Percentiles rank a stretch among this genome's conserved stretches.
phyloP scores from a whole-genome alignment of 1,139 yeast genomes.

The Pichia sp. region DNA sequence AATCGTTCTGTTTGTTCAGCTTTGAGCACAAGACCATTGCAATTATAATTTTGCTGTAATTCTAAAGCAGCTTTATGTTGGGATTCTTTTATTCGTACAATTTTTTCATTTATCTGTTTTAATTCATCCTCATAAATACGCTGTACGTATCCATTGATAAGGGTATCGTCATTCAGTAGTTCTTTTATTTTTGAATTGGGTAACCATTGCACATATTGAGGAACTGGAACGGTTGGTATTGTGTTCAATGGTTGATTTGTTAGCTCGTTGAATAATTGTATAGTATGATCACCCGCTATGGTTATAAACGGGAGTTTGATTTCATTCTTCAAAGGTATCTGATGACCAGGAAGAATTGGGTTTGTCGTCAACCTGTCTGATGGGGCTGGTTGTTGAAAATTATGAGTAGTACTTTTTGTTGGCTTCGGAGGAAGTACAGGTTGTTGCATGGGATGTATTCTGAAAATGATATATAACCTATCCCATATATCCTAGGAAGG shows the following conservation, averaged over 20 bases:
- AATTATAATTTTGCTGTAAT: constrained; percentile 26
- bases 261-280: constrained; percentile 22
- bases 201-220: constrained; percentile 6
- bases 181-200: constrained; percentile 28
- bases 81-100: constrained; percentile 12
- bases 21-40: constrained; percentile 2
- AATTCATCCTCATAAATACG: constrained; percentile 8
- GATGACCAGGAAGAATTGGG: too few species aligned
- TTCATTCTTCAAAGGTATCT: too few species aligned
- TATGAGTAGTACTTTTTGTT: too few species aligned
- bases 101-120: constrained; percentile 11
- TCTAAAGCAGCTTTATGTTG: constrained; percentile 22
- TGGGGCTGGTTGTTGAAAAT: not conserved
- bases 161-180: constrained; percentile 24
- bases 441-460: not conserved
- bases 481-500: too few species aligned
- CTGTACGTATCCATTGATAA: constrained; percentile 28
- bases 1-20: constrained; percentile 14
- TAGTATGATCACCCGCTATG: constrained; percentile 1
- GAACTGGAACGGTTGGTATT: constrained; percentile 2
- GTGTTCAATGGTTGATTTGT: constrained; percentile 19
- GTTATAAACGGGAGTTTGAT: not conserved
- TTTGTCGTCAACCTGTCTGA: too few species aligned
- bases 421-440: constrained; percentile 2
- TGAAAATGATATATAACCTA: too few species aligned